Evolutionary conservation across 140 eudicot genomes (phyloP).

Genomic region (Bidens hawaiensis): DNA sequence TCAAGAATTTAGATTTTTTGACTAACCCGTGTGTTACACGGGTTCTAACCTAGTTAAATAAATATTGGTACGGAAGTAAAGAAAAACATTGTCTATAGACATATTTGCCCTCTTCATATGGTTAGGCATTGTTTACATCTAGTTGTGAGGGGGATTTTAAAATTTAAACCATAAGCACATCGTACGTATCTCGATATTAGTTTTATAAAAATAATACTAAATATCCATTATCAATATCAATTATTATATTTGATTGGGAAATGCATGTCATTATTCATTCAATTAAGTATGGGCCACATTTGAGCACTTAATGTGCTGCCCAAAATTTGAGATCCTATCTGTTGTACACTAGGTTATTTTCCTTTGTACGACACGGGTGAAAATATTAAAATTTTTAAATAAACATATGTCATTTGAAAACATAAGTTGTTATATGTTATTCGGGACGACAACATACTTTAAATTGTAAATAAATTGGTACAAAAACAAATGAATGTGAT

Average conservation of each 20-base stretch:
- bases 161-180: neutral
- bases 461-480: too few relatives aligned
- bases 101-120: neutral
- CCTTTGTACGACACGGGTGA: too few relatives aligned
- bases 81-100: neutral
- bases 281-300: conserved; percentile 15
- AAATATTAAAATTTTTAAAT: too few relatives aligned
- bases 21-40: too few relatives aligned
- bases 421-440: too few relatives aligned
- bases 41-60: too few relatives aligned
- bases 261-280: neutral
- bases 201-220: neutral
- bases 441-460: too few relatives aligned
- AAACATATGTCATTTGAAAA: too few relatives aligned
- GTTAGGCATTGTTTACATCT: neutral
- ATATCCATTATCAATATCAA: conserved; percentile 19
- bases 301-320: conserved; percentile 28
- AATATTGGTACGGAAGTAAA: neutral
- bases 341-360: neutral
- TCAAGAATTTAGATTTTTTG: too few relatives aligned
- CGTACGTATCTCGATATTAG: conserved; percentile 6
- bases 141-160: neutral
- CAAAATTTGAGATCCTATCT: conserved; percentile 21
- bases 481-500: too few relatives aligned
- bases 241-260: conserved; percentile 23